Evolutionary conservation across 768 basidiomycete species (phyloP).

Genomic region (Rhizopogon rudus): DNA sequence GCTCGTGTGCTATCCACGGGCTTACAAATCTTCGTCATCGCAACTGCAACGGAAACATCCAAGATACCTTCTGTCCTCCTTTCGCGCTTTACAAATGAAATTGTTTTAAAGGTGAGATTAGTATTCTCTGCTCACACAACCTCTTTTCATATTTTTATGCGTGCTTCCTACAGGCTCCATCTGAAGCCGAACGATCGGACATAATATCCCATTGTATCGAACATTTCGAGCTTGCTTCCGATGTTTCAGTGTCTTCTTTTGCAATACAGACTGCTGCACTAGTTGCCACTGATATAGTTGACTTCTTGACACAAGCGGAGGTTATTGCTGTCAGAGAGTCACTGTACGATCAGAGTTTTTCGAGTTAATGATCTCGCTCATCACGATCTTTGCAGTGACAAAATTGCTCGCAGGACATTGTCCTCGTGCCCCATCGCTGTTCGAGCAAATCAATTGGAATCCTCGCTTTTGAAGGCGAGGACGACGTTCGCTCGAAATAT

Average conservation of each 20-base stretch:
- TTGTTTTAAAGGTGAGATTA: slow-evolving; percentile 59
- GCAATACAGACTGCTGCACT: slow-evolving; percentile 91
- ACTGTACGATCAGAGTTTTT: background rate
- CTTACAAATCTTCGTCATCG: slow-evolving; percentile 73
- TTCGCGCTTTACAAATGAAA: slow-evolving; percentile 81
- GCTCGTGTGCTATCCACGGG: slow-evolving; percentile 52
- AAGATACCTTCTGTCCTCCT: slow-evolving; percentile 58
- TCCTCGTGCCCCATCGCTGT: background rate
- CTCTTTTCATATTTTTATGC: background rate
- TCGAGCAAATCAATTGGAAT: slow-evolving; percentile 59
- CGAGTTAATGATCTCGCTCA: background rate
- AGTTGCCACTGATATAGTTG: slow-evolving; percentile 72
- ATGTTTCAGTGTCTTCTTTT: slow-evolving; percentile 68
- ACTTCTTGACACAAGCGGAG: slow-evolving; percentile 59
- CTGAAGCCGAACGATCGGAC: slow-evolving; percentile 58
- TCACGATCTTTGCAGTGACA: background rate
- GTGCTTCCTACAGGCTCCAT: slow-evolving; percentile 57
- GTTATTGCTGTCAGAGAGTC: slow-evolving; percentile 35
- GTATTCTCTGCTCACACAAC: background rate
- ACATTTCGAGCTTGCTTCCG: slow-evolving; percentile 49
- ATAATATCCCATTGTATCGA: slow-evolving; percentile 48
- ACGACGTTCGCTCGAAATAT: slow-evolving; percentile 85
- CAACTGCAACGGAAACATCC: slow-evolving; percentile 64
- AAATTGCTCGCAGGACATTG: background rate
- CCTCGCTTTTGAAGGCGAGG: slow-evolving; percentile 67